Percentiles rank a stretch among this genome's conserved stretches.
phyloP scores from a whole-genome alignment of 2,329 filamentous ascomycete species.

The Sporothrix brasiliensis region DNA sequence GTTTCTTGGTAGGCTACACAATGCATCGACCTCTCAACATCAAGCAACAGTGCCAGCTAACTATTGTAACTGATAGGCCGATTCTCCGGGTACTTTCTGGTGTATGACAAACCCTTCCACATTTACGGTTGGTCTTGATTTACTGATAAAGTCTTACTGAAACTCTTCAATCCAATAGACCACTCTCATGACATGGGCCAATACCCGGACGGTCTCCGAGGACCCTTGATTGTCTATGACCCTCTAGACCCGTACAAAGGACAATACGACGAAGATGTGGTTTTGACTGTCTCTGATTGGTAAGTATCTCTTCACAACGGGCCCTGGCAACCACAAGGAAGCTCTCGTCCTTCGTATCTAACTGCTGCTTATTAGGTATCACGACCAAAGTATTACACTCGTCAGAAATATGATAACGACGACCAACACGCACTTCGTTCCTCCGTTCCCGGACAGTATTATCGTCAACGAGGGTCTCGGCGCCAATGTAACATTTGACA shows the following conservation, averaged over 20 bases:
- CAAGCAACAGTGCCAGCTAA: neutral
- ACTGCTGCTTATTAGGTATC: constrained; percentile 45
- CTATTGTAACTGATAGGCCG: constrained; percentile 39
- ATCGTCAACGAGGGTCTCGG: constrained; percentile 50
- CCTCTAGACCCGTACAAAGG: constrained; percentile 55
- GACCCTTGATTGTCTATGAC: constrained; percentile 63
- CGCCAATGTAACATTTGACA: constrained; percentile 44
- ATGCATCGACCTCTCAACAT: no score
- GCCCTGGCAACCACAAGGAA: no score
- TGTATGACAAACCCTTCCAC: constrained; percentile 41
- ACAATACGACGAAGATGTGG: constrained; percentile 62
- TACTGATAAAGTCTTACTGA: neutral
- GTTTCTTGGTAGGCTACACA: constrained; percentile 49
- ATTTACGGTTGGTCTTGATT: no score
- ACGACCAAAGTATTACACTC: constrained; percentile 45
- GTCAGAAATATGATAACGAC: constrained; percentile 47
- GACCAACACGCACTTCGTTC: constrained; percentile 46
- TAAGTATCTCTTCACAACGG: constrained; percentile 6
- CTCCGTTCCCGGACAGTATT: constrained; percentile 48
- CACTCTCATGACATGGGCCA: constrained; percentile 67
- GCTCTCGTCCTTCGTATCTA: neutral
- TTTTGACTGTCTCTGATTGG: constrained; percentile 56
- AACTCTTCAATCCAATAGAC: constrained; percentile 43
- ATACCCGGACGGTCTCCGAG: constrained; percentile 68
- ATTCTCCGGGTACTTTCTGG: constrained; percentile 52